Percentiles rank a stretch among this genome's conserved stretches.
Evolutionary conservation across 2,329 filamentous ascomycete genomes (phyloP).

Genomic region (Alternaria hordeiaustralica): DNA sequence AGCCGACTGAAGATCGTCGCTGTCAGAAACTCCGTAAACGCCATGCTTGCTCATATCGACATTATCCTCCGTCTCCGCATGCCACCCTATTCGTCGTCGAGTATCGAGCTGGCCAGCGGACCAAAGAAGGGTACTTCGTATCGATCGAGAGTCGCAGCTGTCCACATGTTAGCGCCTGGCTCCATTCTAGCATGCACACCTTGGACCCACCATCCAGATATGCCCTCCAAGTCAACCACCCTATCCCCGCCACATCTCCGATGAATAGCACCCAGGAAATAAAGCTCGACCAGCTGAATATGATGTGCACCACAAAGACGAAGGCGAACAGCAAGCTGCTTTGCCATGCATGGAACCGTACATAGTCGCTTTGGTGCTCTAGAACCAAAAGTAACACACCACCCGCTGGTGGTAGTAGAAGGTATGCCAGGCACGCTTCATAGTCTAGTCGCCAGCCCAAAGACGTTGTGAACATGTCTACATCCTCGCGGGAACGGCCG

Average conservation of each 20-base stretch:
- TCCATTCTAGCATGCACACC: neutral
- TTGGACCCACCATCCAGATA: constrained; percentile 76
- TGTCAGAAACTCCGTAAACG: constrained; percentile 16
- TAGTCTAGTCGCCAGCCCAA: constrained; percentile 85
- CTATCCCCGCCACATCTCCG: constrained; percentile 77
- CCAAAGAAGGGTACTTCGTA: constrained; percentile 91
- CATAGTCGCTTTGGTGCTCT: constrained; percentile 96
- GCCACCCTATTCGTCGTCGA: constrained; percentile 76
- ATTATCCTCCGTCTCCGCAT: neutral
- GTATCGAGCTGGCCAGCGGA: constrained; percentile 80
- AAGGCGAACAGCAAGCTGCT: constrained; percentile 81
- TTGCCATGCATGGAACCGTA: constrained; percentile 98
- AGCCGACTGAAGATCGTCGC: neutral
- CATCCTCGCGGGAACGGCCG: constrained; percentile 64
- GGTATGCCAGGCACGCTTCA: constrained; percentile 88
- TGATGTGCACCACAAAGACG: constrained; percentile 73
- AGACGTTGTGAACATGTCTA: constrained; percentile 84
- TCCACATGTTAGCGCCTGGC: constrained; percentile 11
- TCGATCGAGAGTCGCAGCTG: constrained; percentile 68
- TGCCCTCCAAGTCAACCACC: constrained; percentile 75
- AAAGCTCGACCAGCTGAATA: constrained; percentile 84
- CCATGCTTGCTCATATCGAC: constrained; percentile 8
- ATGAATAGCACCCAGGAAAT: constrained; percentile 84
- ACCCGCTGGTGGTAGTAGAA: constrained; percentile 83
- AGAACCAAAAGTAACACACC: constrained; percentile 82